A percentile compares a stretch with the other conserved stretches of the same genome.
phyloP scores from a whole-genome alignment of 345 rosid species.

The Cardiospermum halicacabum region DNA sequence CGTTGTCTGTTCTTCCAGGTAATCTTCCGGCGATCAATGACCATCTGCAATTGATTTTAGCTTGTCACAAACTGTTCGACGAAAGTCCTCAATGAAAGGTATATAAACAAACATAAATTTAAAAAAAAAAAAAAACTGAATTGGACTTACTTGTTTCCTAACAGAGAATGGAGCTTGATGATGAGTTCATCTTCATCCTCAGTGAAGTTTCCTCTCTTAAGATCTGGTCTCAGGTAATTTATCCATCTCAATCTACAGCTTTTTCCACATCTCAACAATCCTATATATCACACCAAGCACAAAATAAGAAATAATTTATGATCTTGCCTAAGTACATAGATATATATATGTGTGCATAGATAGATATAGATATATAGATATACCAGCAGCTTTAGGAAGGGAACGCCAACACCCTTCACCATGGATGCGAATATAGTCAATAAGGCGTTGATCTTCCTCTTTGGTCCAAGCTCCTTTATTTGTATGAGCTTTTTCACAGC shows the following conservation, averaged over 20 bases:
- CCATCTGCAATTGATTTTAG: conserved; percentile 27
- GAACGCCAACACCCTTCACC: conserved; percentile 97
- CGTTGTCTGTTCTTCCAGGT: conserved; percentile 50
- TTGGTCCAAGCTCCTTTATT: conserved; percentile 94
- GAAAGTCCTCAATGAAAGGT: background rate
- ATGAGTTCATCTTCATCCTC: conserved; percentile 49
- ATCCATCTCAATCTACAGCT: conserved; percentile 51
- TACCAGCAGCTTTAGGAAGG: conserved; percentile 82
- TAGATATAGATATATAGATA: no score
- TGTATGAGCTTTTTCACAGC: conserved; percentile 83
- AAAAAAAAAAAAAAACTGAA: background rate
- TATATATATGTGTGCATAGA: no score
- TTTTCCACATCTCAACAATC: conserved; percentile 55
- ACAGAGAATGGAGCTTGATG: conserved; percentile 43
- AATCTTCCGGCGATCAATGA: conserved; percentile 48
- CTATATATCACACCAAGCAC: no score
- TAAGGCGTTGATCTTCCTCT: conserved; percentile 79
- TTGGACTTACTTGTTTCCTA: conserved; percentile 43
- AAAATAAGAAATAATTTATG: no score
- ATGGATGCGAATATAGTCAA: conserved; percentile 60
- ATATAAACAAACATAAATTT: background rate
- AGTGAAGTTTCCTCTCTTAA: conserved; percentile 48
- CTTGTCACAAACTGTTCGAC: no score
- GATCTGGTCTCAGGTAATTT: conserved; percentile 48
- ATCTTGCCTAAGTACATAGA: no score